Evolutionary conservation across 129 eudicot species (phyloP).

Genomic region (Smallanthus sonchifolius): DNA sequence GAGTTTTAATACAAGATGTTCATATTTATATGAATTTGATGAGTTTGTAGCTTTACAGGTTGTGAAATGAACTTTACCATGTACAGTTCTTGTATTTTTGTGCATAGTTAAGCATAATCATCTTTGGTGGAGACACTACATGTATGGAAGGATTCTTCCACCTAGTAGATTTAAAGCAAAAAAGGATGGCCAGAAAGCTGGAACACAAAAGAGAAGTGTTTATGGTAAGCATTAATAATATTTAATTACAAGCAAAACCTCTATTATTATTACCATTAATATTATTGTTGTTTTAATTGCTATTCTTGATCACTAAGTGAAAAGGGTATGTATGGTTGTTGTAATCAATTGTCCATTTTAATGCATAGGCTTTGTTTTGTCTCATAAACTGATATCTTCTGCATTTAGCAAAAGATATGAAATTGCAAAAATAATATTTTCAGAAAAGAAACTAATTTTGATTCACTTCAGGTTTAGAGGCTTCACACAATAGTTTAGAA

Average conservation of each 20-base stretch:
- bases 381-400: not conserved
- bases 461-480: slow-evolving; percentile 26
- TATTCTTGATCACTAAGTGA: not conserved
- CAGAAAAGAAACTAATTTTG: not conserved
- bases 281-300: not conserved
- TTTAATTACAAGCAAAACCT: not conserved
- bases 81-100: not conserved
- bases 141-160: slow-evolving; percentile 65
- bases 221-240: slow-evolving; percentile 45
- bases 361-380: not conserved
- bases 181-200: slow-evolving; percentile 54
- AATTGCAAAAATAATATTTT: not conserved
- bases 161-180: slow-evolving; percentile 47
- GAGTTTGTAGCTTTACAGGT: too few species aligned
- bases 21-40: too few species aligned
- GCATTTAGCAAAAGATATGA: not conserved
- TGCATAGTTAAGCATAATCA: slow-evolving; percentile 20
- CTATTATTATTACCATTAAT: slow-evolving; percentile 4
- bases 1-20: not conserved
- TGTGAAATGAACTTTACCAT: too few species aligned
- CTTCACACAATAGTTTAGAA: slow-evolving; percentile 91
- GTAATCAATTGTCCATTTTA: too few species aligned
- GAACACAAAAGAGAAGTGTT: slow-evolving; percentile 49
- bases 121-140: slow-evolving; percentile 17
- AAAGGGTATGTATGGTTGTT: too few species aligned